These are phyloP conservation scores for Camelina hispida DNA, from an alignment of 345 rosid genomes.

Conservation along the genomic window DNA sequence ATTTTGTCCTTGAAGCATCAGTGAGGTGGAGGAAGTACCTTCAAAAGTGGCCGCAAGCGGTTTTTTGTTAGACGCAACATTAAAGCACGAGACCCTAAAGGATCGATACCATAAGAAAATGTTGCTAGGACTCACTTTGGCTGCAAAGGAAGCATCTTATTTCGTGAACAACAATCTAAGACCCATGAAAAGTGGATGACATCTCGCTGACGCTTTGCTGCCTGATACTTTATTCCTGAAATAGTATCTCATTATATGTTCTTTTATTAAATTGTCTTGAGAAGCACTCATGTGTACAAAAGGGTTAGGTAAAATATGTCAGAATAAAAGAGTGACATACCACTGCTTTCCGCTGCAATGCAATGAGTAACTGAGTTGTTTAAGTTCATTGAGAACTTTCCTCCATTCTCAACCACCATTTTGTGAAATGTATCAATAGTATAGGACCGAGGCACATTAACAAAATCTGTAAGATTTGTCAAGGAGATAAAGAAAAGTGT, in stretches of 20 bases:
- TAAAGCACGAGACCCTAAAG: slow-evolving; percentile 16
- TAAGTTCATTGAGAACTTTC: slow-evolving; percentile 90
- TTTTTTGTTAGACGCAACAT: background rate
- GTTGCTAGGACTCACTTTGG: slow-evolving; percentile 65
- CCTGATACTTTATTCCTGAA: slow-evolving; percentile 88
- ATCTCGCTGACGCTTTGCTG: slow-evolving; percentile 82
- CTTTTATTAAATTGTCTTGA: background rate
- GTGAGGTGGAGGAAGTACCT: slow-evolving; percentile 91
- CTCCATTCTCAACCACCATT: slow-evolving; percentile 94
- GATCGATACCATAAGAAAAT: slow-evolving; percentile 14
- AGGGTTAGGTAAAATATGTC: slow-evolving; percentile 8
- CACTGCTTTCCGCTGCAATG: slow-evolving; percentile 90
- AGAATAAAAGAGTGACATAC: slow-evolving; percentile 56
- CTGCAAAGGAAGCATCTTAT: slow-evolving; percentile 77
- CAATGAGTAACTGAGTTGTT: slow-evolving; percentile 89
- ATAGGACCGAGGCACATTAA: slow-evolving; percentile 66
- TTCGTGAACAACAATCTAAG: slow-evolving; percentile 79
- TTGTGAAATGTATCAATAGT: slow-evolving; percentile 78
- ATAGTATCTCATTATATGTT: slow-evolving; percentile 32
- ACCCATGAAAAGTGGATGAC: slow-evolving; percentile 89
- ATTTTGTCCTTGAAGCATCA: slow-evolving; percentile 67
- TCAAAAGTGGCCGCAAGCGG: slow-evolving; percentile 27
- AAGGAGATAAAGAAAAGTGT: slow-evolving; percentile 47
- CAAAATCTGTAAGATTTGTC: slow-evolving; percentile 67
- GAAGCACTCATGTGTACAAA: background rate